Evolutionary conservation across 1,284 basidiomycete genomes (phyloP), one percentile per base, ranked within the genome.

Genomic region (Ceratobasidium sp.): DNA sequence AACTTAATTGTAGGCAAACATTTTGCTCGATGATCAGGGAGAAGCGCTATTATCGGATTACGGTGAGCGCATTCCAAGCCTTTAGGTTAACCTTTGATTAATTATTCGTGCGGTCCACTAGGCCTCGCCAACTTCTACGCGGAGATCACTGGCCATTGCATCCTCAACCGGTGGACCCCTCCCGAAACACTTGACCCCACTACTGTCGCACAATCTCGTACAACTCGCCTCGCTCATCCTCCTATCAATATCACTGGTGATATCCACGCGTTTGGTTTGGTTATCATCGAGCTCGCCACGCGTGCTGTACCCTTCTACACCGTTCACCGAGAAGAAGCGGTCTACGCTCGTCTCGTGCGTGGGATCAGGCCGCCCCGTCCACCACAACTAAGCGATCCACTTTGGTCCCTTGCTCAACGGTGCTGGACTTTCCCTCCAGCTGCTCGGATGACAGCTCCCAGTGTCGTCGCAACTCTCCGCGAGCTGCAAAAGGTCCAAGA

Each of bases 191-290:
- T 69, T 19, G 66, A 69, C 29, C 66, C 66, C 22, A 69, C 66
- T n/a, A 69, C 66, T n/a, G 53, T 69, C 27, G 66, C 66, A 19
- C 66, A 69, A 46, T 69, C 66, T 29, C 66, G 66, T 46, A 69
- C 66, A 14, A 39, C 66, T 27, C 66, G 66, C 8, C 53, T 69
- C 19, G 66, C 66, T 34, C 53, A 69, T 31, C 66, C 66, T 29
- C 66, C 66, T n/a, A 69, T 69, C 48, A 69, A 69, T 19, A 69
- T 69, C 53, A 69, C 66, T 11, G 66, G 66, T 14, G 66, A 69
- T 27, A 69, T 69, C 66, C 66, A 69, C 29, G 66, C 66, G 22
- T 69, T 69, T n/a, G 66, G 66, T 19, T 39, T 69, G 31, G 66
- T 69, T n/a, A 69, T 69, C 39, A 58, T 69, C 22, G 66, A 69